These are phyloP conservation scores for Yamadazyma trypodendri DNA, from an alignment of 1,139 yeast species.

Conservation along the genomic window DNA sequence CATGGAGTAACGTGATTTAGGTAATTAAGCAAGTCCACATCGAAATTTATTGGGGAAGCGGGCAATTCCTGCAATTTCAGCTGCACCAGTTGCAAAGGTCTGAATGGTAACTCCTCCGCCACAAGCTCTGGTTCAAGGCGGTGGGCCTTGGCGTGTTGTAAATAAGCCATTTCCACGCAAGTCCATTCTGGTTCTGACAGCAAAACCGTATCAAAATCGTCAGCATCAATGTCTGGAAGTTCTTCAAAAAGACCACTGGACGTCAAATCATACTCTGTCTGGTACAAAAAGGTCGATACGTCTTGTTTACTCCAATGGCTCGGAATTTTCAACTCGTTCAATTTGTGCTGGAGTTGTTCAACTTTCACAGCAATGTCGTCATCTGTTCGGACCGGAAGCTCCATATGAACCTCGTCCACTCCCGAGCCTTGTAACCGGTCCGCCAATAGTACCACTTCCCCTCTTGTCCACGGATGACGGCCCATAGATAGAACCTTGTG, in stretches of 20 bases:
- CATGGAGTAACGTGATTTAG: slow-evolving; percentile 5
- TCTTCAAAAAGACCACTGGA: slow-evolving; percentile 15
- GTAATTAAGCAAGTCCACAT: slow-evolving; percentile 11
- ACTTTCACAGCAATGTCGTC: slow-evolving; percentile 4
- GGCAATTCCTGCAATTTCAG: not conserved
- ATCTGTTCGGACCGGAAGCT: slow-evolving; percentile 11
- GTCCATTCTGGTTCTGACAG: slow-evolving; percentile 12
- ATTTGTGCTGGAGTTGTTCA: not conserved
- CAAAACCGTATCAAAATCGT: slow-evolving; percentile 9
- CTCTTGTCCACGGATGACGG: slow-evolving; percentile 13
- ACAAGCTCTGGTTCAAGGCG: slow-evolving; percentile 7
- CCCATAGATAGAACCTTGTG: slow-evolving; percentile 1
- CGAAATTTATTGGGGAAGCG: slow-evolving; percentile 6
- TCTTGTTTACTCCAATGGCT: slow-evolving; percentile 7
- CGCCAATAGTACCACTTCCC: slow-evolving; percentile 11
- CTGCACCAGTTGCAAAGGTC: slow-evolving; percentile 7
- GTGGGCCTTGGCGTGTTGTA: slow-evolving; percentile 10
- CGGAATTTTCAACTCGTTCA: slow-evolving; percentile 1
- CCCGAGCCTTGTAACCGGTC: slow-evolving; percentile 3
- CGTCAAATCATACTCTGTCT: slow-evolving; percentile 13
- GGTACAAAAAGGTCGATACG: slow-evolving; percentile 5
- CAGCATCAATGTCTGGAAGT: slow-evolving; percentile 14
- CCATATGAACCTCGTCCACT: not conserved
- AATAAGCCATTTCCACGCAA: slow-evolving; percentile 10
- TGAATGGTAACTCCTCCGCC: slow-evolving; percentile 14